Evolutionary conservation across 2,329 filamentous ascomycete species (phyloP).

Genomic region (Colletotrichum sp.): DNA sequence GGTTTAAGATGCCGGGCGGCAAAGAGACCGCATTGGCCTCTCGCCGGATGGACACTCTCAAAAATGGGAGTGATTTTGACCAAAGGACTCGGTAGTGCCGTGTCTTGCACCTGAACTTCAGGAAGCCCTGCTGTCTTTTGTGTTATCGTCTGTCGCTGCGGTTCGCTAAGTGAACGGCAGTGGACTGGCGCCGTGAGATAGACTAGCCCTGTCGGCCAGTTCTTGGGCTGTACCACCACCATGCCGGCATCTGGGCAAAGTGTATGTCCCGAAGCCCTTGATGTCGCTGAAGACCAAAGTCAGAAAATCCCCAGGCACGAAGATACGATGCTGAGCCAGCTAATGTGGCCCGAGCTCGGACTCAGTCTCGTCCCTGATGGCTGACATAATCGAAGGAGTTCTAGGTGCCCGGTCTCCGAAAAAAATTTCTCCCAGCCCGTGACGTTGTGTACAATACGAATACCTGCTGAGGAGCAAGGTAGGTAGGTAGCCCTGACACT

Average conservation of each 20-base stretch:
- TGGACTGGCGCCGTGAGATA: conserved; percentile 59
- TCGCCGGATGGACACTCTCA: conserved; percentile 58
- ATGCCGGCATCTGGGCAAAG: background rate
- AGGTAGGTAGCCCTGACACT: background rate
- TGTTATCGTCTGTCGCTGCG: conserved; percentile 45
- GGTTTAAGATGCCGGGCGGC: conserved; percentile 58
- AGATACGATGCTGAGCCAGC: background rate
- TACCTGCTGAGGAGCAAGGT: background rate
- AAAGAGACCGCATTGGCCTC: conserved; percentile 65
- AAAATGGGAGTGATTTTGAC: conserved; percentile 61
- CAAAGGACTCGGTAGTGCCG: conserved; percentile 49
- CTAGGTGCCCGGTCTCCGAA: background rate
- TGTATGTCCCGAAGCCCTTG: background rate
- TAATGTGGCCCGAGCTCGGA: background rate
- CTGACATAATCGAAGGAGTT: background rate
- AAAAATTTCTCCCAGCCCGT: background rate
- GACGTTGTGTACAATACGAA: background rate
- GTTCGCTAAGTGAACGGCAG: conserved; percentile 47
- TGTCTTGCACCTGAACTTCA: conserved; percentile 37
- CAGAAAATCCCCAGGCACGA: background rate
- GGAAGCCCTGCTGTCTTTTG: conserved; percentile 25
- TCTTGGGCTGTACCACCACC: conserved; percentile 45
- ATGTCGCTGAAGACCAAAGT: background rate
- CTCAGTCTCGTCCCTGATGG: background rate
- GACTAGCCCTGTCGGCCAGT: conserved; percentile 60